These are phyloP conservation scores for Boletus sp. DNA, from an alignment of 1,284 basidiomycete genomes.

Conservation along the genomic window DNA sequence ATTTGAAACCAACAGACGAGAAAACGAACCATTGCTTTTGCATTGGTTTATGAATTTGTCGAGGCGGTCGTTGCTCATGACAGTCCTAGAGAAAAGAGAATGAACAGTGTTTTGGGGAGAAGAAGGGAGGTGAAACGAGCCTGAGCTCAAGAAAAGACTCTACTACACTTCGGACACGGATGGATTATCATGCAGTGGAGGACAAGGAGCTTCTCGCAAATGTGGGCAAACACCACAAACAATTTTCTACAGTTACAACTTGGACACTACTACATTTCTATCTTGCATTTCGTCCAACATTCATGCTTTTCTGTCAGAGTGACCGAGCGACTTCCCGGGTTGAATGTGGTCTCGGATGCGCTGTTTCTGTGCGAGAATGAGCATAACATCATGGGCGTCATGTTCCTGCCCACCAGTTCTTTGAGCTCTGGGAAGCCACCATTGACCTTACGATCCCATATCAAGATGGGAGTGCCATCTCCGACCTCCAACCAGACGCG, in stretches of 20 bases:
- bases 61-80: slow-evolving; percentile 53
- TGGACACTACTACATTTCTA: slow-evolving; percentile 3
- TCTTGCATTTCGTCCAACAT: neutral
- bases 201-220: slow-evolving; percentile 2
- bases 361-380: slow-evolving; percentile 63
- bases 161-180: slow-evolving; percentile 1
- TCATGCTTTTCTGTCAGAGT: slow-evolving; percentile 58
- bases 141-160: slow-evolving; percentile 17
- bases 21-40: slow-evolving; percentile 59
- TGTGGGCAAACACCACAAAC: slow-evolving; percentile 1
- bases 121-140: slow-evolving; percentile 20
- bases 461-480: slow-evolving; percentile 37
- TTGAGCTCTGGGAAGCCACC: slow-evolving; percentile 90
- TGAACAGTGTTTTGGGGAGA: slow-evolving; percentile 10
- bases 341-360: slow-evolving; percentile 77
- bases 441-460: slow-evolving; percentile 84
- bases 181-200: slow-evolving; percentile 20
- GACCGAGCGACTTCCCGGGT: slow-evolving; percentile 75
- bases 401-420: slow-evolving; percentile 53
- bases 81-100: slow-evolving; percentile 18
- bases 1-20: slow-evolving; percentile 1
- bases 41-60: slow-evolving; percentile 64
- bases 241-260: slow-evolving; percentile 11
- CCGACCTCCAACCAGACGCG: slow-evolving; percentile 73
- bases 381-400: slow-evolving; percentile 1